Base-by-base conservation (phyloP, 768 basidiomycete genomes). In the Suillus alpinus region DNA sequence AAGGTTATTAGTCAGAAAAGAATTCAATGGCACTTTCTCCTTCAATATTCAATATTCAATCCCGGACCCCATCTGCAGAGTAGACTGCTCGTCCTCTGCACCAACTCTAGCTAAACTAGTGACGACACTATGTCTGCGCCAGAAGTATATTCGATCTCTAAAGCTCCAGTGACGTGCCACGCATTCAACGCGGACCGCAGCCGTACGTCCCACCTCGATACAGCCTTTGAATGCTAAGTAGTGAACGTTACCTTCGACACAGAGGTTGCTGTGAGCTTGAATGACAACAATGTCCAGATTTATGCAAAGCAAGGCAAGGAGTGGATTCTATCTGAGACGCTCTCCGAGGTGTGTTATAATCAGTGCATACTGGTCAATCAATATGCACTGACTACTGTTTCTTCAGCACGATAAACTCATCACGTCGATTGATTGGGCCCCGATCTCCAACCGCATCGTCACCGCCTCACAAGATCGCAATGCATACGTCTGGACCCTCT, bases 391-490 rank as follows among this genome's bases (percentile, higher is more conserved):
- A 63, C 50, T 39, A 44, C 51, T 56, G 31, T 49, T n/a, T 9
- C 18, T 40, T 34, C 71, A 98, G 95, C 97, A 99, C 77, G 97
- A 99, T 80, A 98, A 98, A 77, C 78, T 88, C 61, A 91, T 99
- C 77, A 98, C 96, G 2, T 95, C 94, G 59, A 97, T 99, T 73
- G 95, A 98, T 73, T 99, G 97, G 97, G 97, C 95, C 13, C 95
- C 95, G 18, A 85, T 85, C 66, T 94, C 97, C 51, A 98, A 98
- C 77, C 90, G 93, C 49, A 96, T 99, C 76, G 96, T 99, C 29
- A 98, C 97, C 13, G 93, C 94, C 67, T 96, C 95, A n/a, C 96
- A 99, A 73, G 97, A 99, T 72, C 82, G 97, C 58, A 99, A 99
- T 72, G 96, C 97, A 40, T 99, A 99, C 70, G 97, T 99, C 36